A percentile compares a stretch with the other conserved stretches of the same genome.
Conservation (phyloP, 2,329 filamentous ascomycete genomes). For the Calonectria pteridis region DNA sequence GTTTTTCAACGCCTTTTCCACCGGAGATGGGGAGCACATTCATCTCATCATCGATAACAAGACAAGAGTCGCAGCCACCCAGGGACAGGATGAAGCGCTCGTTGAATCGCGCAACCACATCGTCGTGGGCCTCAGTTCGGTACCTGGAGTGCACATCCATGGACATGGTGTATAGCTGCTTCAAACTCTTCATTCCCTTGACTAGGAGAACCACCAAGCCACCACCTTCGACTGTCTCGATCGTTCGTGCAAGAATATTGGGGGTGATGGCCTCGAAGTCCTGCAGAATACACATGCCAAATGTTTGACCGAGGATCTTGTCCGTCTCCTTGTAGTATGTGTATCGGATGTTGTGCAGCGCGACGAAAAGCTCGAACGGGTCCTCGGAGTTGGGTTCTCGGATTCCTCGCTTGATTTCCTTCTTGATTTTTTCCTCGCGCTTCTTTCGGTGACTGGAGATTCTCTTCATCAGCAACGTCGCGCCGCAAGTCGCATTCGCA, state of each 20-base stretch:
- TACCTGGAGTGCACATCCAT: slow-evolving; percentile 99
- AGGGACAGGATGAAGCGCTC: slow-evolving; percentile 96
- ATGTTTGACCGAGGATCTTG: slow-evolving; percentile 97
- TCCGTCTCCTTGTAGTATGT: slow-evolving; percentile 99
- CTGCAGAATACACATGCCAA: slow-evolving; percentile 97
- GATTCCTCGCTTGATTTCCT: slow-evolving; percentile 94
- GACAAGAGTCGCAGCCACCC: slow-evolving; percentile 92
- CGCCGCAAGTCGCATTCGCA: background rate
- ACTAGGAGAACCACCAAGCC: slow-evolving; percentile 90
- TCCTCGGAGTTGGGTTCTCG: slow-evolving; percentile 94
- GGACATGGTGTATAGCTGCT: slow-evolving; percentile 94
- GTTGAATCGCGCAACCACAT: slow-evolving; percentile 96
- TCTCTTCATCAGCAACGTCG: slow-evolving; percentile 33
- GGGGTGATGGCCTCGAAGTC: slow-evolving; percentile 98
- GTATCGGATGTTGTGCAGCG: slow-evolving; percentile 96
- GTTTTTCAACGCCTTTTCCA: slow-evolving; percentile 86
- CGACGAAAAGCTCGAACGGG: slow-evolving; percentile 97
- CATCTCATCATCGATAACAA: slow-evolving; percentile 97
- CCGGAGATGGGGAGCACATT: slow-evolving; percentile 98
- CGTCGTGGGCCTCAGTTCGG: slow-evolving; percentile 93
- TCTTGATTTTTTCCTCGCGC: slow-evolving; percentile 98
- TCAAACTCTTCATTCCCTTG: slow-evolving; percentile 97
- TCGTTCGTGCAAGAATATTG: slow-evolving; percentile 93
- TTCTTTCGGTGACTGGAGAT: slow-evolving; percentile 92
- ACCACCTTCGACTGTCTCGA: slow-evolving; percentile 97